phyloP scores from a whole-genome alignment of 371 early-diverging fungal species.

The Lichtheimia corymbifera region DNA sequence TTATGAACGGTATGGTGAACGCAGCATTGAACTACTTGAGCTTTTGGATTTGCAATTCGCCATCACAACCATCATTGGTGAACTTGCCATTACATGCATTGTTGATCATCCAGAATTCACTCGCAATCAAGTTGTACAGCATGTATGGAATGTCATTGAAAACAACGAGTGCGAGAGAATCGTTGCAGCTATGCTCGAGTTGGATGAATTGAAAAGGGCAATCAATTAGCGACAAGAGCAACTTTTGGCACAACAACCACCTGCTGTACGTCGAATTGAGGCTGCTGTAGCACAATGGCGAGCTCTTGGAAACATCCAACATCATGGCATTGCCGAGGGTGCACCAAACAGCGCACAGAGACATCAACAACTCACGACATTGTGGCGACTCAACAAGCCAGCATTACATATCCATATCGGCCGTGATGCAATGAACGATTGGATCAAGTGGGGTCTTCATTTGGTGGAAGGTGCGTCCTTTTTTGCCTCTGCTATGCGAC shows the following conservation, averaged over 20 bases:
- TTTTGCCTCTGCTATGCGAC: constrained; percentile 10
- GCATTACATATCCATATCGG: constrained; percentile 11
- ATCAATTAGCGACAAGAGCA: neutral
- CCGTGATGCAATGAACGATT: neutral
- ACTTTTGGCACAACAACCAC: neutral
- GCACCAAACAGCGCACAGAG: neutral
- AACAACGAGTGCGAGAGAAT: neutral
- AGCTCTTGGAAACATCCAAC: neutral
- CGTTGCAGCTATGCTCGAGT: neutral
- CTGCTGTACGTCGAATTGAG: neutral
- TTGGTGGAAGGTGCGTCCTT: neutral
- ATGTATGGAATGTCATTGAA: neutral
- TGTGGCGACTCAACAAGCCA: constrained; percentile 8
- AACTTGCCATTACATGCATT: neutral
- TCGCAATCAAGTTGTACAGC: neutral
- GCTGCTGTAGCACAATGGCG: neutral
- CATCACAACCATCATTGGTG: constrained; percentile 4
- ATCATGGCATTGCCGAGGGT: neutral
- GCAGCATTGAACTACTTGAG: neutral
- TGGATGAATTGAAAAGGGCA: neutral
- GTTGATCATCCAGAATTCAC: neutral
- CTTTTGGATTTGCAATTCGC: constrained; percentile 1
- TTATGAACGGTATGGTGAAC: too few species aligned
- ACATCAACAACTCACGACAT: neutral
- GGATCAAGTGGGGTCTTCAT: neutral